A percentile compares a stretch with the other conserved stretches of the same genome.
Conservation (phyloP, 169 alveolate genomes). For the Plasmodium sp. region DNA sequence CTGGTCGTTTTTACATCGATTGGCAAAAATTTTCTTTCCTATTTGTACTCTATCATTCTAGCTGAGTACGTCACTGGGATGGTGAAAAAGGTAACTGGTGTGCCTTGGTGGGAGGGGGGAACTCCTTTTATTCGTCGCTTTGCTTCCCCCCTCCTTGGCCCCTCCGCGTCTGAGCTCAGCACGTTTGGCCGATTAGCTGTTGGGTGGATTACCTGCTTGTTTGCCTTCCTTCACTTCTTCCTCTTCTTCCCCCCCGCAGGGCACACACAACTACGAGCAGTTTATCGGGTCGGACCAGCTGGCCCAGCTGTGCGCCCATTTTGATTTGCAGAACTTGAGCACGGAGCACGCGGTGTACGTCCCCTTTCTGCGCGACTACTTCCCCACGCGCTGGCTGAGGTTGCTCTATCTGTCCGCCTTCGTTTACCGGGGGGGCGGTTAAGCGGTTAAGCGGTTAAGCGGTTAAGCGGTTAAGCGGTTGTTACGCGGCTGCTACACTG, state of each 20-base stretch:
- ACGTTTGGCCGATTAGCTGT: neutral
- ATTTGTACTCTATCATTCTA: conserved; percentile 7
- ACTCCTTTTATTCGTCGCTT: neutral
- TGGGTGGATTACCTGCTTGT: neutral
- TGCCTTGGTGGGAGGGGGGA: neutral
- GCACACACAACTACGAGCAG: conserved; percentile 35
- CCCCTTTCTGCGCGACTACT: conserved; percentile 30
- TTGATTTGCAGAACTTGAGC: conserved; percentile 1
- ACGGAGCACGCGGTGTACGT: conserved; percentile 34
- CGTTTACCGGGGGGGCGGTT: neutral
- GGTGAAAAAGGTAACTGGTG: conserved; percentile 10
- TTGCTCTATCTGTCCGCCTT: conserved; percentile 23
- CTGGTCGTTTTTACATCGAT: conserved; percentile 35
- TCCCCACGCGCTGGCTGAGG: conserved; percentile 2
- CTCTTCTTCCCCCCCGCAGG: neutral
- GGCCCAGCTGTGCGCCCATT: neutral
- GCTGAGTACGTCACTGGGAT: conserved; percentile 28
- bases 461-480: neutral
- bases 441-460: neutral
- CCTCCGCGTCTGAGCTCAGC: neutral
- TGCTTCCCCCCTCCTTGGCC: neutral
- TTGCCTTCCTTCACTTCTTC: neutral
- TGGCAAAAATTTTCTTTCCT: conserved; percentile 9
- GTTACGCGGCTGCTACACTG: neutral
- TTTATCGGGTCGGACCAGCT: conserved; percentile 12